Evolutionary conservation across 2,329 filamentous ascomycete genomes (phyloP).

Genomic region (Penicillium glabrum): DNA sequence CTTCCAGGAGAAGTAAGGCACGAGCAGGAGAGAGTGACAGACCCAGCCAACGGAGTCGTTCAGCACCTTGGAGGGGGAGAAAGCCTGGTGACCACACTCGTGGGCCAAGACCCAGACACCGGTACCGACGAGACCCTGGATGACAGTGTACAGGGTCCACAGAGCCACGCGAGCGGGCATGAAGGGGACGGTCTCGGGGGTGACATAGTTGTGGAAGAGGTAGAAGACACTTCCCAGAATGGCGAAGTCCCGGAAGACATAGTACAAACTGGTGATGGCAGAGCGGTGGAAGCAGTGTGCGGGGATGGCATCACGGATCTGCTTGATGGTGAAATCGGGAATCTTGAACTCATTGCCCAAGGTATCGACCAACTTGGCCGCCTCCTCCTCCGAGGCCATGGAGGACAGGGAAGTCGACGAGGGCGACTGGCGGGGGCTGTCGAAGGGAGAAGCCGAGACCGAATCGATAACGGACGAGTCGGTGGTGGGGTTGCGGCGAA

Average conservation of each 20-base stretch:
- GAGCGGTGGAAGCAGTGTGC: slow-evolving; percentile 96
- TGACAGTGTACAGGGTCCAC: slow-evolving; percentile 69
- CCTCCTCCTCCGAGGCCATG: slow-evolving; percentile 65
- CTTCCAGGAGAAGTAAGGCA: slow-evolving; percentile 99
- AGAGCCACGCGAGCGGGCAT: slow-evolving; percentile 64
- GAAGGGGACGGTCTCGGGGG: slow-evolving; percentile 76
- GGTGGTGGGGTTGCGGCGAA: slow-evolving; percentile 54
- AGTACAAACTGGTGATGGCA: slow-evolving; percentile 69
- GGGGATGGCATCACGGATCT: slow-evolving; percentile 94
- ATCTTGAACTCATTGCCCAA: slow-evolving; percentile 94
- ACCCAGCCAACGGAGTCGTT: slow-evolving; percentile 94
- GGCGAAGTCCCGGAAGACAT: slow-evolving; percentile 79
- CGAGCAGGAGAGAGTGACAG: slow-evolving; percentile 81
- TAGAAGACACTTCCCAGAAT: slow-evolving; percentile 76
- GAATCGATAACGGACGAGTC: slow-evolving; percentile 59
- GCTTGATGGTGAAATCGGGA: slow-evolving; percentile 95
- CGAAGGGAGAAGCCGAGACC: slow-evolving; percentile 55
- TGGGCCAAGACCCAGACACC: slow-evolving; percentile 96
- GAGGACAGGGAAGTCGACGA: slow-evolving; percentile 94
- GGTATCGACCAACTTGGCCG: slow-evolving; percentile 72
- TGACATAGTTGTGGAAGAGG: slow-evolving; percentile 85
- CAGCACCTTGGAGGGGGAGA: slow-evolving; percentile 85
- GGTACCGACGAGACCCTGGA: slow-evolving; percentile 91
- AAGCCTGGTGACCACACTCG: slow-evolving; percentile 95
- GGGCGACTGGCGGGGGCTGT: slow-evolving; percentile 63